Evolutionary conservation across 1,139 yeast species (phyloP), one percentile per base, ranked within the genome.

Genomic region (Pichia inconspicua): DNA sequence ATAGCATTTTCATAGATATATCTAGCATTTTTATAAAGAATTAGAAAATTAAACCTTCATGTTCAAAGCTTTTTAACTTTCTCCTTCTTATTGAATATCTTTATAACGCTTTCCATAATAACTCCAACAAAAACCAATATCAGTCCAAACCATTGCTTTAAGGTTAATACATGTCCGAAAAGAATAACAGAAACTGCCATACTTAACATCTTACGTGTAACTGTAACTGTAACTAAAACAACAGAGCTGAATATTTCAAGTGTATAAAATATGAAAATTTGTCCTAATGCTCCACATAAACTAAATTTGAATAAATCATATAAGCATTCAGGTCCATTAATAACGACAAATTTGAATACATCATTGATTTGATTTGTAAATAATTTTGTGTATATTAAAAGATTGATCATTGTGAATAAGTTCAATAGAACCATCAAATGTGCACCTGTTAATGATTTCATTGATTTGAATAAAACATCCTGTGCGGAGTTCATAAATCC

Each of bases 401-500:
- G 65, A 52, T 78, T 75, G 7, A 46, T 34, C 42, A 52, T 37
- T 25, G 53, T 53, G 58, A 84, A 72, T 48, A 77, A 59, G 62
- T 92, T 92, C 55, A 92, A 72, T 3, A 86, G 77, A 51, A 88
- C 77, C 97, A 94, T 92, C 66, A 92, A 70, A 56, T 83, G 87
- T 2, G 92, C 92, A 0, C 97, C 97, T 0, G 86, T 34, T 42
- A 67, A 59, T 38, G 63, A 65, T 47, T 48, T 46, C 9, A 43
- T 42, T 12, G 51, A 45, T 51, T 75, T 77, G 59, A 92, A 84
- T 63, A 92, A 68, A 48, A 84, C 81, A 65, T 92, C 98, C 64
- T 92, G 98, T 0, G 96, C 84, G 5, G 97, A 86, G 66, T 90
- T 92, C 31, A 96, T 89, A 52, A 90, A 70, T 0, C 98, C 98